Conservation (phyloP, 2,329 filamentous ascomycete genomes). For the Epichloe glyceriae region DNA sequence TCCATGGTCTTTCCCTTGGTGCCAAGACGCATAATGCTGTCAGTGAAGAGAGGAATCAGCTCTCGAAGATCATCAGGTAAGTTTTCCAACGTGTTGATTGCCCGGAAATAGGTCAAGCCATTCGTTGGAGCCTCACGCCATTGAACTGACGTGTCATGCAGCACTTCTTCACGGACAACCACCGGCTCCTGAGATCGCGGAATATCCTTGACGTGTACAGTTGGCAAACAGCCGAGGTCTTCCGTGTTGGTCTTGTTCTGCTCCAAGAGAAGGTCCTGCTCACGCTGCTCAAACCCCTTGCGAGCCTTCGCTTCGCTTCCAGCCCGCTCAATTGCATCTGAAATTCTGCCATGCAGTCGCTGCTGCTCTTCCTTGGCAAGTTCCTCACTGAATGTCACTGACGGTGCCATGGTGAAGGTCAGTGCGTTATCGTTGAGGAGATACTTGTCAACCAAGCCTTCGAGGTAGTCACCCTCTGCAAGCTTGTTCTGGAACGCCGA, state of each 20-base stretch:
- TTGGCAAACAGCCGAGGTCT: conserved; percentile 77
- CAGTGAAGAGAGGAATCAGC: conserved; percentile 80
- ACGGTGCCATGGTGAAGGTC: conserved; percentile 90
- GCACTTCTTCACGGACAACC: conserved; percentile 47
- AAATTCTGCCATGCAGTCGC: conserved; percentile 63
- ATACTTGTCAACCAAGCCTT: conserved; percentile 78
- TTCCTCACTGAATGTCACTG: conserved; percentile 58
- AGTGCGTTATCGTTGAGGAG: conserved; percentile 75
- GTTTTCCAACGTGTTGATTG: conserved; percentile 65
- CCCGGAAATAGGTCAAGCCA: conserved; percentile 89
- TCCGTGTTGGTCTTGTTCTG: conserved; percentile 76
- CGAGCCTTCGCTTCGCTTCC: conserved; percentile 60
- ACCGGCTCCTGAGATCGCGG: conserved; percentile 57
- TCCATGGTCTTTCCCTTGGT: conserved; percentile 85
- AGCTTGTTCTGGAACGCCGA: conserved; percentile 68
- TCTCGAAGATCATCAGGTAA: conserved; percentile 75
- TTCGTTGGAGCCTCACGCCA: conserved; percentile 93
- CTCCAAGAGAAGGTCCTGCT: conserved; percentile 66
- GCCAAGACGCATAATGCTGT: conserved; percentile 84
- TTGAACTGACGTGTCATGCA: conserved; percentile 58
- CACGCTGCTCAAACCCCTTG: conserved; percentile 59
- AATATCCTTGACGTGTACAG: conserved; percentile 80
- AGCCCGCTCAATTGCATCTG: conserved; percentile 52
- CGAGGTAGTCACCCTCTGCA: conserved; percentile 66
- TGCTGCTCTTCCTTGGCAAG: conserved; percentile 64